These are phyloP conservation scores for Stephanodiscus minutulus DNA, from an alignment of 108 stramenopile species.

Conservation along the genomic window DNA sequence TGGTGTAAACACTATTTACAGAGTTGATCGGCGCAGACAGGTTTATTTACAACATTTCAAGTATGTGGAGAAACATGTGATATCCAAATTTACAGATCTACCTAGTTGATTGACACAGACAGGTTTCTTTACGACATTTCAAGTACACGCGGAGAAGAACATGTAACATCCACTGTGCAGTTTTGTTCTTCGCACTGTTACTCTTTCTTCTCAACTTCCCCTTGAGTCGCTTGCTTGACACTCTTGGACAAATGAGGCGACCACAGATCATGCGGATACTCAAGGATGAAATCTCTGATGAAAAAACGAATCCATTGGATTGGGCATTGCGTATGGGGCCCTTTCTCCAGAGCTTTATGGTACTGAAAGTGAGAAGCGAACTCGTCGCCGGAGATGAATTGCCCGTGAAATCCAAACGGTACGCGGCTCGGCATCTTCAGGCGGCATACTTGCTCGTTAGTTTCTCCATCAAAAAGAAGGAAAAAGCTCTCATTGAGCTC, in stretches of 20 bases:
- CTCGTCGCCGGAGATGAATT: conserved; percentile 33
- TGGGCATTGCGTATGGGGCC: conserved; percentile 5
- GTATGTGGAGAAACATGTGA: no score
- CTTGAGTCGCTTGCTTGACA: neutral
- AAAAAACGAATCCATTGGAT: conserved; percentile 18
- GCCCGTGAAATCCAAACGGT: conserved; percentile 44
- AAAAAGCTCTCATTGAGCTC: conserved; percentile 34
- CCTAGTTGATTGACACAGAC: no score
- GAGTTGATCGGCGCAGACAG: no score
- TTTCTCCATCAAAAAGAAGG: conserved; percentile 31
- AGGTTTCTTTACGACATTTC: no score
- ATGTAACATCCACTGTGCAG: no score
- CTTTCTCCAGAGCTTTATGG: conserved; percentile 18
- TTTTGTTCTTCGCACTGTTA: no score
- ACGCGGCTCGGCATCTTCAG: conserved; percentile 44
- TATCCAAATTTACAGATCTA: no score
- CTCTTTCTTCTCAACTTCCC: neutral
- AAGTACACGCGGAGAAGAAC: no score
- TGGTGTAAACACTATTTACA: no score
- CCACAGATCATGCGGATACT: neutral
- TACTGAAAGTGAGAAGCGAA: conserved; percentile 37
- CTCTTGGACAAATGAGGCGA: no score
- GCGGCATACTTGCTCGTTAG: conserved; percentile 32
- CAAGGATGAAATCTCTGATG: conserved; percentile 15
- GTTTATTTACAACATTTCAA: no score